A percentile compares a stretch with the other conserved stretches of the same genome.
phyloP scores from a whole-genome alignment of 768 basidiomycete genomes.

The Termitomyces sp. region DNA sequence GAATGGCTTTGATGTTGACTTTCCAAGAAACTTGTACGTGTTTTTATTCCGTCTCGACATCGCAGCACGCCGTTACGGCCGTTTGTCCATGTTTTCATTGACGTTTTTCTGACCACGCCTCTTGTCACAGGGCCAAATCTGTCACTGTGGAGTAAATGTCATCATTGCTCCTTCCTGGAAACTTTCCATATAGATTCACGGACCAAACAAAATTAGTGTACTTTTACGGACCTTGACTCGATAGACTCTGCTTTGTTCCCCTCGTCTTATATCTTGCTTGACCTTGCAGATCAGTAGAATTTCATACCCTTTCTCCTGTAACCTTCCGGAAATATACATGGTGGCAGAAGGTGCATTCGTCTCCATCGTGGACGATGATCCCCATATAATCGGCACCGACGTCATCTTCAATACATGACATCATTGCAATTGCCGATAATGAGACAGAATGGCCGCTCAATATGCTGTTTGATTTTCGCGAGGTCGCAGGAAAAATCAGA shows the following conservation, averaged over 20 bases:
- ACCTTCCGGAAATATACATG: background rate
- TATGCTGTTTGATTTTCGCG: no score
- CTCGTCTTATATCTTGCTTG: background rate
- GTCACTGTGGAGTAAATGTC: slow-evolving; percentile 66
- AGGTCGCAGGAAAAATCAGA: no score
- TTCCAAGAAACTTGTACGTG: slow-evolving; percentile 91
- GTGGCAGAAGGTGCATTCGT: background rate
- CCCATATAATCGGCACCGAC: no score
- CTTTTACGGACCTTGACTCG: slow-evolving; percentile 21
- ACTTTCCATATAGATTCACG: slow-evolving; percentile 6
- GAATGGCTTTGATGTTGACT: slow-evolving; percentile 97
- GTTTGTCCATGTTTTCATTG: background rate
- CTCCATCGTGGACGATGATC: no score
- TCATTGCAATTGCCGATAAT: no score
- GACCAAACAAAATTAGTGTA: slow-evolving; percentile 26
- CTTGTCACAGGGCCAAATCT: slow-evolving; percentile 59
- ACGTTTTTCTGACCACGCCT: slow-evolving; percentile 9
- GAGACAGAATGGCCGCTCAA: no score
- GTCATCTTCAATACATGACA: no score
- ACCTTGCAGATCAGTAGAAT: slow-evolving; percentile 1
- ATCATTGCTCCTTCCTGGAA: background rate
- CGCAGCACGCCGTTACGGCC: background rate
- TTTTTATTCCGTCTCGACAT: background rate
- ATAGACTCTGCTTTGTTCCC: background rate
- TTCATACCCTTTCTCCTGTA: slow-evolving; percentile 7